Evolutionary conservation across 176 grass and related monocot species (phyloP).

Genomic region (Oryza rufipogon): DNA sequence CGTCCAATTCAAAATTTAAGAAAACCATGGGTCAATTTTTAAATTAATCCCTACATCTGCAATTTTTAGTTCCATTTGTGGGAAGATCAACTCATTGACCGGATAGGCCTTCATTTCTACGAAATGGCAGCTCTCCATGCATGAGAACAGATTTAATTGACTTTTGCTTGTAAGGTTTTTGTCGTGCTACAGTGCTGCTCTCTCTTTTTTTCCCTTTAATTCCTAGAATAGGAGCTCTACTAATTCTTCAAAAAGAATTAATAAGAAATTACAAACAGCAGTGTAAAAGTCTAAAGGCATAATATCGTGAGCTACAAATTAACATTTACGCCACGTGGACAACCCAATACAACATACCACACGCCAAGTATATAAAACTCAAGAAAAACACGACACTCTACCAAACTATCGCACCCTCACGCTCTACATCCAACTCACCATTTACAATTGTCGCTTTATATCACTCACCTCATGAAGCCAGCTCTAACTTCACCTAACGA

Average conservation of each 20-base stretch:
- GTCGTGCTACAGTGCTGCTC: not conserved
- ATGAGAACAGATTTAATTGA: not conserved
- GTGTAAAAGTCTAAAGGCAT: not conserved
- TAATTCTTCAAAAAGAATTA: too few species aligned
- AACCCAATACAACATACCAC: too few species aligned
- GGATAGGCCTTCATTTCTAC: not conserved
- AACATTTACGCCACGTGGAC: not conserved
- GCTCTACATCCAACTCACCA: too few species aligned
- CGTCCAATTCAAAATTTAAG: not conserved
- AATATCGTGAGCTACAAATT: not conserved
- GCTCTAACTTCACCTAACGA: too few species aligned
- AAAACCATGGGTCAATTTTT: not conserved
- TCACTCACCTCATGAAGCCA: too few species aligned
- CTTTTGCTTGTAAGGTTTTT: not conserved
- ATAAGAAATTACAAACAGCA: too few species aligned
- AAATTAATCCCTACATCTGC: not conserved
- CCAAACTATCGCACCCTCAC: too few species aligned
- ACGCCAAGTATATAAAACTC: too few species aligned
- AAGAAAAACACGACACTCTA: too few species aligned
- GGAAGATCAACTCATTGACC: not conserved
- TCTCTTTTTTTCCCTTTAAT: too few species aligned
- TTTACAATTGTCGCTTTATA: too few species aligned
- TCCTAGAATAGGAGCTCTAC: too few species aligned
- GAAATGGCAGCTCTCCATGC: not conserved
- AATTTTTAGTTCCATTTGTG: not conserved